Evolutionary conservation across 2,329 filamentous ascomycete genomes (phyloP), one percentile per base, ranked within the genome.

Genomic region (Aspergillus luchuensis): DNA sequence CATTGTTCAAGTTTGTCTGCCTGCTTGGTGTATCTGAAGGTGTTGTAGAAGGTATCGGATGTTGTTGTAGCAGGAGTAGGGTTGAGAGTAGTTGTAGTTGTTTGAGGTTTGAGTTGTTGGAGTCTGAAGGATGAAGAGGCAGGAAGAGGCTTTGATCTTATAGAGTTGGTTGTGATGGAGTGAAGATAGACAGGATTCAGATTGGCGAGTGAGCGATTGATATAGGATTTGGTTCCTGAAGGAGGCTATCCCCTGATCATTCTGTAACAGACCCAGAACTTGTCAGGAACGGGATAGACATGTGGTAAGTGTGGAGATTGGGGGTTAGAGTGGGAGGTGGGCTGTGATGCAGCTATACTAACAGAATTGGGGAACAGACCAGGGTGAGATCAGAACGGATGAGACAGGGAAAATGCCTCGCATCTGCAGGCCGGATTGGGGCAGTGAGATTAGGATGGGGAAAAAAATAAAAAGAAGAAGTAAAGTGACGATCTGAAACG

Each of bases 171-270:
- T 43, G 55, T 58, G 69, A 64, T 25, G 64, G 58, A 59, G 68
- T 67, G 51, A 67, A 62, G 49, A 67, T 66, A 55, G 67, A 62
- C 57, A 64, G 47, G 53, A 67, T 57, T 53, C 64, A 63, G 59
- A 64, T 66, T 59, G 64, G 63, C 60, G 64, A 66, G 56, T 51
- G 65, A 59, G 64, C 60, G 47, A 41, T 61, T 64, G 63, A 66
- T 64, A 65, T 66, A 63, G 59, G 33, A 65, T 64, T 66, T 63
- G 60, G 58, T 65, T 57, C 57, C 56, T 59, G 62, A 61, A 57
- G 63, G 67, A 53, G 69, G 69, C 62, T 39, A 56, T 56, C 56
- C 56, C 59, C 66, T 63, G 63, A 66, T 45, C 70, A 70, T 71
- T 45, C 49, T 67, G 63, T 47, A 56, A 57, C 56, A 55, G 55